Base-by-base conservation (phyloP, 768 basidiomycete genomes). In the Pleurotus cornucopiae region DNA sequence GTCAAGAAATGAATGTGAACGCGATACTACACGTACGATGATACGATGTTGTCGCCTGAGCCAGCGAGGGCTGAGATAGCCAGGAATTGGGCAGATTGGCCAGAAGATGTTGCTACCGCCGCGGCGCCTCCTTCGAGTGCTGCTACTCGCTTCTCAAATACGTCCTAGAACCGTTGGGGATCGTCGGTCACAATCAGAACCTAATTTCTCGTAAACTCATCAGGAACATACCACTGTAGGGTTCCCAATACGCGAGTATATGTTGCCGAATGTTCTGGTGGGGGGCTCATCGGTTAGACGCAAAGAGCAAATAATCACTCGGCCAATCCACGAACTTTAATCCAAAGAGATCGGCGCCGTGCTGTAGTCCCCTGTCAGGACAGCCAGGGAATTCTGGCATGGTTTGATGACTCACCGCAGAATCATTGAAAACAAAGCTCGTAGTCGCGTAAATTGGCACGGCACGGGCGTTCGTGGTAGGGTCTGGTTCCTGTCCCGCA, bases 61-160 rank as follows among this genome's bases (percentile, higher is more conserved):
- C 76, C 69, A 1, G 85, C 83, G 41, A 89, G 66, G 25, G 83
- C 77, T 1, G 79, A 67, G 58, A 91, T 81, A 1, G 89, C 76
- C 67, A 90, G 72, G 69, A 91, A 88, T 62, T 91, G 89, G 0
- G 89, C 91, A 5, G 86, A 74, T 65, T 90, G 89, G 0, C 90
- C 91, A 54, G 85, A 87, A 3, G 88, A 72, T 0, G 84, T 77
- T 2, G 89, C 89, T 2, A 92, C 77, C 5, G 90, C 90, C 0
- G 88, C 89, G 1, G 73, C 75, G 21, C 91, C 91, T 9, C 88
- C 87, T 67, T 93, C 91, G n/a, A 92, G 76, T 0, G 86, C 86
- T 3, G 88, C 85, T 23, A 91, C 84, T 5, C 90, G 83, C 55
- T 85, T 78, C 67, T 92, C 91, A 60, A 93, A 90, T 1, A 91